Conservation (phyloP, 2,329 filamentous ascomycete genomes). For the Ceratocystis colombiana region DNA sequence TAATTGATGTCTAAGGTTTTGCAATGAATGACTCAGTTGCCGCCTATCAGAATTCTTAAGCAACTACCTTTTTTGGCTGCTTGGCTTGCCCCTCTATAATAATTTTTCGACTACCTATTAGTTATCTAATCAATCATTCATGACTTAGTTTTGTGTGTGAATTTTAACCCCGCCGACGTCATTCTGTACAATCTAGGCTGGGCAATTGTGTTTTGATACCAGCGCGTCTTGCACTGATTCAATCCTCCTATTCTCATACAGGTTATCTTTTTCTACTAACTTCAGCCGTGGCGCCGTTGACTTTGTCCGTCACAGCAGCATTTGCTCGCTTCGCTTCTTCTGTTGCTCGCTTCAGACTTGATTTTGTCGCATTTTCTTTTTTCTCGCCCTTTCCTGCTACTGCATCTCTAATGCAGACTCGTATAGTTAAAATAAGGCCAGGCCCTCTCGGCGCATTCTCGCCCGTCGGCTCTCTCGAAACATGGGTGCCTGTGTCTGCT, state of each 20-base stretch:
- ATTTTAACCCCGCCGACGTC: slow-evolving; percentile 13
- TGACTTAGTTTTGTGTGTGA: background rate
- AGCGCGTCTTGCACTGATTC: background rate
- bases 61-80: slow-evolving; percentile 12
- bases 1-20: background rate
- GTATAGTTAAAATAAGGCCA: slow-evolving; percentile 33
- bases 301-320: background rate
- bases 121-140: slow-evolving; percentile 15
- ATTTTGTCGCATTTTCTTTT: slow-evolving; percentile 15
- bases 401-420: slow-evolving; percentile 34
- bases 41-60: background rate
- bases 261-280: background rate
- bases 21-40: background rate
- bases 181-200: background rate
- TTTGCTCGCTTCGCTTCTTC: background rate
- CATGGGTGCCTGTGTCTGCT: slow-evolving; percentile 35
- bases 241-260: background rate
- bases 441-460: slow-evolving; percentile 34
- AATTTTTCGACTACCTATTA: background rate
- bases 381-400: background rate
- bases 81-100: slow-evolving; percentile 21
- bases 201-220: background rate
- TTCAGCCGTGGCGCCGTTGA: slow-evolving; percentile 10
- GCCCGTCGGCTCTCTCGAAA: slow-evolving; percentile 32
- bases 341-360: background rate